phyloP scores from a whole-genome alignment of 2,329 filamentous ascomycete species.

The Exophiala dermatitidis region DNA sequence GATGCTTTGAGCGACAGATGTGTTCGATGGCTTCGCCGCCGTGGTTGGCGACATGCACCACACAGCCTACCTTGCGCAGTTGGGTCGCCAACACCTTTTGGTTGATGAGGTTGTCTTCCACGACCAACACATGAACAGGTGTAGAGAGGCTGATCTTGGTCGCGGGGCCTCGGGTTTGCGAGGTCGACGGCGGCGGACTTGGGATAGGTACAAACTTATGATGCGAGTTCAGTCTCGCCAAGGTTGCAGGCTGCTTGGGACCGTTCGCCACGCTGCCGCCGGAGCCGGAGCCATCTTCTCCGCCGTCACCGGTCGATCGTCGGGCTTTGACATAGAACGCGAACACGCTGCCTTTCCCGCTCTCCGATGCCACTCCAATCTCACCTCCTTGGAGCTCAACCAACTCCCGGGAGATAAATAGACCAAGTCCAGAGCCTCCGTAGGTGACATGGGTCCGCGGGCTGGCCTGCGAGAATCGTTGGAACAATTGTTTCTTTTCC shows the following conservation, averaged over 20 bases:
- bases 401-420: constrained; percentile 73
- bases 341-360: constrained; percentile 51
- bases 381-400: constrained; percentile 74
- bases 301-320: constrained; percentile 7
- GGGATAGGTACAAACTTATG: neutral
- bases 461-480: constrained; percentile 71
- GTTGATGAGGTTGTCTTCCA: constrained; percentile 42
- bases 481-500: constrained; percentile 68
- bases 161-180: neutral
- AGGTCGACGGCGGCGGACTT: neutral
- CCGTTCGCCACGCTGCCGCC: constrained; percentile 6
- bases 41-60: constrained; percentile 34
- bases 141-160: neutral
- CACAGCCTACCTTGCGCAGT: constrained; percentile 33
- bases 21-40: constrained; percentile 40
- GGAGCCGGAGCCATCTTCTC: constrained; percentile 4
- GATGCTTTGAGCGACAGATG: constrained; percentile 71
- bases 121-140: constrained; percentile 32
- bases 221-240: constrained; percentile 2
- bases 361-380: constrained; percentile 60
- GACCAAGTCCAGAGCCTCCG: constrained; percentile 67
- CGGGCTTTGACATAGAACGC: constrained; percentile 51
- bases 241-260: constrained; percentile 5
- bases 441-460: constrained; percentile 71
- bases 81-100: constrained; percentile 35